These are phyloP conservation scores for Talaromyces sp. DNA, from an alignment of 2,329 filamentous ascomycete species.

Conservation along the genomic window DNA sequence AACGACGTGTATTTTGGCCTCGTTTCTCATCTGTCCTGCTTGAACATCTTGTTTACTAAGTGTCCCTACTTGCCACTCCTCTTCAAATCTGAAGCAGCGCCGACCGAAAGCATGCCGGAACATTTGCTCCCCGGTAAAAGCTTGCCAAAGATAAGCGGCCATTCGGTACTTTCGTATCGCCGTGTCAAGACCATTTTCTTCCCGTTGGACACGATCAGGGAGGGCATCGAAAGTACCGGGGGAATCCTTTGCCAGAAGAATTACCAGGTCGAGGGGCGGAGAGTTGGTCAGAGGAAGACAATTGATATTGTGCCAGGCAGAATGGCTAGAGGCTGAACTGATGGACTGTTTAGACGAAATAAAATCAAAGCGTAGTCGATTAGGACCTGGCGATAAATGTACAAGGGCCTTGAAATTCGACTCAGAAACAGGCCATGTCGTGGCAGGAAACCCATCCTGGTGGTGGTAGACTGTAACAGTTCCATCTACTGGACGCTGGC, in stretches of 20 bases:
- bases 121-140: conserved; percentile 97
- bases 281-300: conserved; percentile 74
- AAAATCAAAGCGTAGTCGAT: conserved; percentile 84
- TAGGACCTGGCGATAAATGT: conserved; percentile 86
- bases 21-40: conserved; percentile 72
- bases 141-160: conserved; percentile 94
- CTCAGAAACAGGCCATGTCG: conserved; percentile 79
- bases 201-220: conserved; percentile 67
- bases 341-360: conserved; percentile 69
- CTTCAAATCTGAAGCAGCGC: conserved; percentile 83
- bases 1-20: conserved; percentile 85
- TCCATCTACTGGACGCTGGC: conserved; percentile 67
- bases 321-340: conserved; percentile 62
- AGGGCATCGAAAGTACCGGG: conserved; percentile 77
- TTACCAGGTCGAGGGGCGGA: conserved; percentile 83
- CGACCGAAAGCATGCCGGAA: conserved; percentile 79
- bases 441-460: conserved; percentile 78
- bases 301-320: conserved; percentile 75
- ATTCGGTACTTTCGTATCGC: conserved; percentile 89
- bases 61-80: conserved; percentile 86
- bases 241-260: conserved; percentile 83
- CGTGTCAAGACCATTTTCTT: conserved; percentile 75
- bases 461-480: conserved; percentile 72
- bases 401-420: conserved; percentile 89
- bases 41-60: conserved; percentile 70